phyloP scores from a whole-genome alignment of 169 alveolate species.

The Cryptosporidium viatorum region DNA sequence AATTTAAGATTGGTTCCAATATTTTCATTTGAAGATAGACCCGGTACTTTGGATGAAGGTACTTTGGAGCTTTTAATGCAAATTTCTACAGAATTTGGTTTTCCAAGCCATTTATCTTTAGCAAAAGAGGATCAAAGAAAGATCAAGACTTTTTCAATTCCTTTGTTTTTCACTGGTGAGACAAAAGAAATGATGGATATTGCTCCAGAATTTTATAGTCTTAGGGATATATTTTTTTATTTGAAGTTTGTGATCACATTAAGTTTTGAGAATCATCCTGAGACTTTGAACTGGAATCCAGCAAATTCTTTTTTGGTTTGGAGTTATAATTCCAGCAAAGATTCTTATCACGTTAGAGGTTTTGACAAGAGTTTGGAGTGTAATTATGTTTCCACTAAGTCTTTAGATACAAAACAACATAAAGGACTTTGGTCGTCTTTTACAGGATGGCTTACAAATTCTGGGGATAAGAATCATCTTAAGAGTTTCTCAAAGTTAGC shows the following conservation, averaged over 20 bases:
- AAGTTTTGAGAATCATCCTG: conserved; percentile 33
- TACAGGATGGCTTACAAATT: conserved; percentile 65
- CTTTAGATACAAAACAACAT: conserved; percentile 3
- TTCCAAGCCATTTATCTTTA: neutral
- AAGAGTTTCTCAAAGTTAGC: conserved; percentile 28
- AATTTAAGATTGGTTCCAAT: conserved; percentile 7
- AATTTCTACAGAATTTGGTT: conserved; percentile 45
- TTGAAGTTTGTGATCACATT: conserved; percentile 66
- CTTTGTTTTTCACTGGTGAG: conserved; percentile 54
- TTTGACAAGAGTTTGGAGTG: conserved; percentile 73
- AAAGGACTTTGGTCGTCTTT: conserved; percentile 71
- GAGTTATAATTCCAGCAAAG: conserved; percentile 42
- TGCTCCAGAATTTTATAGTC: conserved; percentile 72
- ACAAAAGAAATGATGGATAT: conserved; percentile 64
- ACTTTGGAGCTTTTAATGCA: conserved; percentile 45
- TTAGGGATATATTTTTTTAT: conserved; percentile 76
- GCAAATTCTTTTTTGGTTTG: conserved; percentile 10
- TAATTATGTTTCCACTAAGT: neutral
- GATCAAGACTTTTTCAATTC: conserved; percentile 7
- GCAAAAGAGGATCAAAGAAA: conserved; percentile 12
- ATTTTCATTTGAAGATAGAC: conserved; percentile 48
- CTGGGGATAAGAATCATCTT: conserved; percentile 26
- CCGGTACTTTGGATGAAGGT: conserved; percentile 59
- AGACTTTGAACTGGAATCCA: conserved; percentile 42
- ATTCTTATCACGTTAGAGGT: conserved; percentile 45